Evolutionary conservation across 495 filamentous ascomycete genomes (phyloP), one percentile per base, ranked within the genome.

Genomic region (Neurospora sp.): DNA sequence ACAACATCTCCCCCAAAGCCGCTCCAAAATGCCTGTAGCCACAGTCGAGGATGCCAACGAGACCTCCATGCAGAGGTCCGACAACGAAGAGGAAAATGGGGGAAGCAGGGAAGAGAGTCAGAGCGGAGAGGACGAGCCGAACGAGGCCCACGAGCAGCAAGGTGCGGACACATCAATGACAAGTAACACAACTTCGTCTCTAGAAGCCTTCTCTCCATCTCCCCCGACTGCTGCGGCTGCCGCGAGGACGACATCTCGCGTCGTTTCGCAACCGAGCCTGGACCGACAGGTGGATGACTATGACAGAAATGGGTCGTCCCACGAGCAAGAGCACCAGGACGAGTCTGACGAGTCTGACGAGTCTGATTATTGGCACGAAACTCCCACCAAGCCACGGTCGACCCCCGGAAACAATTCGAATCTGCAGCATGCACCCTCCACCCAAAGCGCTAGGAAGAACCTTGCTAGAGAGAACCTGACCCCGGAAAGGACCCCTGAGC

Each of bases 161-260:
- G 78, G 73, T 28, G 76, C 80, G 21, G 84, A 84, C 31, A 76
- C 75, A 66, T 66, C 54, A 24, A 83, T 80, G 31, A 85, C 88
- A 71, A 74, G 73, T 9, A 76, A 76, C 36, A 79, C 80, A n/a
- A 89, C 88, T 1, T 89, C 88, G 15, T 85, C 86, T 4, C 78
- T 91, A 3, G 90, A 92, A 76, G 86, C 84, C 10, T 81, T 90
- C 70, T 85, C 54, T 66, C 54, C 85, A 9, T 92, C 91, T 5
- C 92, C 91, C 8, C 92, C 92, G 17, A 88, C 89, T 0, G 88
- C 88, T 10, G 90, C 89, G 3, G 90, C 89, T 1, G 86, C 89
- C 13, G 87, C 87, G 39, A 84, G 91, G 73, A 87, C 85, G 2
- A 79, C 87, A 1, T 88, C 88, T 8, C 83, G 87, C 39, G 85